Conservation (phyloP, 148 eudicot genomes). For the Fagopyrum homotropicum region DNA sequence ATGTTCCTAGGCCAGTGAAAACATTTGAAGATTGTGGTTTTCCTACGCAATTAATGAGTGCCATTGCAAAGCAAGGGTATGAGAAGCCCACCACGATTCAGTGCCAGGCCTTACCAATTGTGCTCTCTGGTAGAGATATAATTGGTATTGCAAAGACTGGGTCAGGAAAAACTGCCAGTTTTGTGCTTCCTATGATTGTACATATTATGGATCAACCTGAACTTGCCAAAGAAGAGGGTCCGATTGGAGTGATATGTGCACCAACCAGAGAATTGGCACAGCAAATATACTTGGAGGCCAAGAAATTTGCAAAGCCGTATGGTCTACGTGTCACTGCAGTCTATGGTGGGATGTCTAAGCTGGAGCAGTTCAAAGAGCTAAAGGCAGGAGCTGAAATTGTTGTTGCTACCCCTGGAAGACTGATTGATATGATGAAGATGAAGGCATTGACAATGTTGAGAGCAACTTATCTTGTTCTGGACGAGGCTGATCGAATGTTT, state of each 20-base stretch:
- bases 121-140: constrained; percentile 85
- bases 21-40: constrained; percentile 86
- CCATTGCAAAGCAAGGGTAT: constrained; percentile 82
- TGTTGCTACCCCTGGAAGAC: constrained; percentile 94
- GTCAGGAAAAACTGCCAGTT: constrained; percentile 96
- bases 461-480: constrained; percentile 92
- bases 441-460: constrained; percentile 88
- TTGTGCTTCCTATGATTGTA: constrained; percentile 97
- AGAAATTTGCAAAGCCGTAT: constrained; percentile 79
- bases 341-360: constrained; percentile 98
- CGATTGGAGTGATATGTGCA: constrained; percentile 94
- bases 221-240: constrained; percentile 89
- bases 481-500: constrained; percentile 99
- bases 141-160: constrained; percentile 98
- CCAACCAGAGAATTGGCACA: constrained; percentile 98
- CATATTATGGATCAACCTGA: constrained; percentile 99
- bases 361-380: constrained; percentile 92
- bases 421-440: constrained; percentile 92
- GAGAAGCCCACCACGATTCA: constrained; percentile 95
- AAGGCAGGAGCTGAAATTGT: constrained; percentile 93
- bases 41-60: constrained; percentile 60
- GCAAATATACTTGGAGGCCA: constrained; percentile 89
- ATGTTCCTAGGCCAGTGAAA: constrained; percentile 87
- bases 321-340: constrained; percentile 89
- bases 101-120: constrained; percentile 89